Conservation (phyloP, 192 early-diverging fungal species). For the Backusella circina region DNA sequence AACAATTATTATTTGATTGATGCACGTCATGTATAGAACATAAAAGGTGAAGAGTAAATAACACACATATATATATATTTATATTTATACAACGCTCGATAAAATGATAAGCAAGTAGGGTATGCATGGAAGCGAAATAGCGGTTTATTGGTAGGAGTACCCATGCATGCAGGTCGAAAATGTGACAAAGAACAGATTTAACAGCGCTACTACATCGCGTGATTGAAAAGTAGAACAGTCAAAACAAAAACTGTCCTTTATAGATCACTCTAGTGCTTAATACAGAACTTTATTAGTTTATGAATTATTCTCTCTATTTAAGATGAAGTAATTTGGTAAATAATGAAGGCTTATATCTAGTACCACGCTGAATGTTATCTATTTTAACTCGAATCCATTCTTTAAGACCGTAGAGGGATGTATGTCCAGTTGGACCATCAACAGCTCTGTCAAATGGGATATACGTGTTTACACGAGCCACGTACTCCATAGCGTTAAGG, state of each 20-base stretch:
- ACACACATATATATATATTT: too few species aligned
- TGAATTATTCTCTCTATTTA: not conserved
- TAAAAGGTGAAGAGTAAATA: not conserved
- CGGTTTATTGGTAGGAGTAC: not conserved
- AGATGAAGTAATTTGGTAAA: not conserved
- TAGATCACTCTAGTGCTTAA: not conserved
- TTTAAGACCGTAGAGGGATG: slow-evolving; percentile 26
- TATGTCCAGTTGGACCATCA: slow-evolving; percentile 15
- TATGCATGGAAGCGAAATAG: too few species aligned
- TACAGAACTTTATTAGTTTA: not conserved
- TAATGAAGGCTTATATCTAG: not conserved
- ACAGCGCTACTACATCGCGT: too few species aligned
- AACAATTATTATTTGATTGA: not conserved
- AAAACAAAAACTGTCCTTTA: not conserved
- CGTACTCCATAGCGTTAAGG: slow-evolving; percentile 2
- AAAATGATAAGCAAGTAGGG: not conserved
- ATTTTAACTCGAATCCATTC: slow-evolving; percentile 21
- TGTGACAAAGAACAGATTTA: too few species aligned
- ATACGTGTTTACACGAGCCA: slow-evolving; percentile 8
- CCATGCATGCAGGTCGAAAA: not conserved
- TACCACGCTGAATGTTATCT: not conserved
- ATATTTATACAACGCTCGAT: too few species aligned
- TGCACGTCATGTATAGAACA: not conserved
- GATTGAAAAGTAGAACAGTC: not conserved
- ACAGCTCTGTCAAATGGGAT: slow-evolving; percentile 8